phyloP scores from a whole-genome alignment of 2,329 filamentous ascomycete species.

The Arthrinium phaeospermum region DNA sequence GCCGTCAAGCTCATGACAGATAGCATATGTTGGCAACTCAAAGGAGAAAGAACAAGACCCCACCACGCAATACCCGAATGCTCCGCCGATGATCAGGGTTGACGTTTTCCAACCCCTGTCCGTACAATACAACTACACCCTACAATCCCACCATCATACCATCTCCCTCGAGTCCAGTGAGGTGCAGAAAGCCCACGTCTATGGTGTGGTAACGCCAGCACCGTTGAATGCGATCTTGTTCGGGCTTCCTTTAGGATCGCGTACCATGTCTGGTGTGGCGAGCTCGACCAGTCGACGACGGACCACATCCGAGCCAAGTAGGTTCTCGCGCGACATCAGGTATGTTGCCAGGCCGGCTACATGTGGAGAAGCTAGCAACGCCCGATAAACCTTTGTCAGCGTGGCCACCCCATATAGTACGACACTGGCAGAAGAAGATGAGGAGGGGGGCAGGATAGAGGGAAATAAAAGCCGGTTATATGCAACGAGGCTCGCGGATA shows the following conservation, averaged over 20 bases:
- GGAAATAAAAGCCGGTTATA: background rate
- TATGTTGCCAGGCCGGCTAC: constrained; percentile 35
- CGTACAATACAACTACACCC: background rate
- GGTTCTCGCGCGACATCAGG: constrained; percentile 32
- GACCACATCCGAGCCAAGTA: constrained; percentile 27
- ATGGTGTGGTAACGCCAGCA: constrained; percentile 14
- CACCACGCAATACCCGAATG: background rate
- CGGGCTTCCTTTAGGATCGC: constrained; percentile 30
- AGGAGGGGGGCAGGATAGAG: background rate
- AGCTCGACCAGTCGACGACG: constrained; percentile 28
- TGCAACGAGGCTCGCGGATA: background rate
- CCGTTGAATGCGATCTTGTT: constrained; percentile 38
- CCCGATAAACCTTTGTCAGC: background rate
- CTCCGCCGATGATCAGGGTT: background rate
- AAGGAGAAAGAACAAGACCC: background rate
- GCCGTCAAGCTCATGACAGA: background rate
- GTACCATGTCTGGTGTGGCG: constrained; percentile 31
- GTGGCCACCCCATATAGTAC: background rate
- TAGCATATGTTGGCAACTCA: background rate
- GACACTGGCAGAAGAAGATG: background rate
- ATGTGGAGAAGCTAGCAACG: constrained; percentile 30
- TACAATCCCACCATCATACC: background rate
- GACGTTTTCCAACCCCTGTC: background rate
- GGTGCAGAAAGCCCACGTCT: background rate
- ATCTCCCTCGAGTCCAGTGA: background rate